Percentiles rank a stretch among this genome's conserved stretches.
Evolutionary conservation across 2,329 filamentous ascomycete species (phyloP).

Genomic region (Biscogniauxia sp.): DNA sequence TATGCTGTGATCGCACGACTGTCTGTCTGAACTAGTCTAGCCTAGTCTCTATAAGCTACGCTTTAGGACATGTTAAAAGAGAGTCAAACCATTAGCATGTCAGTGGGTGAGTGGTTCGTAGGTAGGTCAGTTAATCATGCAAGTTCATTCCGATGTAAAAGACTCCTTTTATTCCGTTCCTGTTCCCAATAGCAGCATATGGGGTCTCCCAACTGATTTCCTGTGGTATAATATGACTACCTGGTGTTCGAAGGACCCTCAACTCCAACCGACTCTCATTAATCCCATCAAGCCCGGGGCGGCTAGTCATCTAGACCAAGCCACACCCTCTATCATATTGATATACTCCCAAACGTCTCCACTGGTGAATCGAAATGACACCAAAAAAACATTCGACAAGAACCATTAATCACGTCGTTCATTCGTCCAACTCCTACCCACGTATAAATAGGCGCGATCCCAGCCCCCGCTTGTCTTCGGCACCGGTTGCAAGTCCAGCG

Average conservation of each 20-base stretch:
- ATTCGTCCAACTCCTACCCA: constrained; percentile 17
- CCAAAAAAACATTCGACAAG: neutral
- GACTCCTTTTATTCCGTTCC: neutral
- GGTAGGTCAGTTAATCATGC: too few relatives aligned
- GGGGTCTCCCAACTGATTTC: neutral
- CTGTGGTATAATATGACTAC: constrained; percentile 5
- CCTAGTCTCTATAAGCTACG: too few relatives aligned
- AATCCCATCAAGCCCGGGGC: constrained; percentile 8
- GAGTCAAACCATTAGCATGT: neutral
- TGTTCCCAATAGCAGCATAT: neutral
- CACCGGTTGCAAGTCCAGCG: constrained; percentile 18
- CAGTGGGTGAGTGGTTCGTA: neutral
- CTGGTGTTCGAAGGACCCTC: constrained; percentile 3
- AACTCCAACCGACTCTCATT: constrained; percentile 1
- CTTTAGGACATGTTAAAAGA: neutral
- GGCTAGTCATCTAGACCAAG: constrained; percentile 31
- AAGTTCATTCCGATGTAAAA: neutral
- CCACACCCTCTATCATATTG: constrained; percentile 9
- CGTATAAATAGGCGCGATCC: constrained; percentile 16
- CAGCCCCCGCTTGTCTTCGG: constrained; percentile 15
- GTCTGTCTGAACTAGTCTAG: too few relatives aligned
- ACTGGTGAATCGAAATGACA: neutral
- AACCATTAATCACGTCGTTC: constrained; percentile 1
- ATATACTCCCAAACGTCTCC: constrained; percentile 6
- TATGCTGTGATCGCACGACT: too few relatives aligned